Conservation (phyloP, 1,284 basidiomycete species). For the Filobasidium uniguttulatum region DNA sequence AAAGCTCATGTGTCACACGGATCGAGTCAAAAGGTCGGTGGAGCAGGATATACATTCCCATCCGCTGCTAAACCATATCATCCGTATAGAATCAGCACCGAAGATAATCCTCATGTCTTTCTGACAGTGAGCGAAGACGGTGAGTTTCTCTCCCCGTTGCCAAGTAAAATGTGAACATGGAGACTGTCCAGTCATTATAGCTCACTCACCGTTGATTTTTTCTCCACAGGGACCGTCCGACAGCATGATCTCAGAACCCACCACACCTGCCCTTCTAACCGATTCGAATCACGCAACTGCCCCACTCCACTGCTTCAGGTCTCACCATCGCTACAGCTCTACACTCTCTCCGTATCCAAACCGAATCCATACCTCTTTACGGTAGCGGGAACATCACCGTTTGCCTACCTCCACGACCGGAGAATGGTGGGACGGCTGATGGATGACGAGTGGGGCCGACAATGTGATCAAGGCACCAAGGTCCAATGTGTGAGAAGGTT, state of each 20-base stretch:
- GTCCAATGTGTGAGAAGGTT: conserved; percentile 72
- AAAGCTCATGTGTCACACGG: conserved; percentile 11
- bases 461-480: conserved; percentile 21
- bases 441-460: conserved; percentile 46
- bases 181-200: too few relatives aligned
- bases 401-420: conserved; percentile 82
- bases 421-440: conserved; percentile 56
- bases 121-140: conserved; percentile 69
- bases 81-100: conserved; percentile 37
- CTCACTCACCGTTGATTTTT: too few relatives aligned
- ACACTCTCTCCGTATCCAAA: conserved; percentile 38
- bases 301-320: conserved; percentile 32
- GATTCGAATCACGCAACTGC: conserved; percentile 15
- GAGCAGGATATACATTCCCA: neutral
- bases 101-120: conserved; percentile 69
- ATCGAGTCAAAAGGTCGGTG: conserved; percentile 12
- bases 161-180: too few relatives aligned
- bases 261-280: conserved; percentile 26
- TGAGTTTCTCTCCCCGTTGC: neutral
- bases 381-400: conserved; percentile 34
- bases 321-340: conserved; percentile 33
- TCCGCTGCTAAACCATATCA: neutral
- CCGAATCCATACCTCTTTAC: conserved; percentile 40
- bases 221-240: conserved; percentile 42
- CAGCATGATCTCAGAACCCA: conserved; percentile 68